Evolutionary conservation across 768 basidiomycete genomes (phyloP).

Genomic region (Coprinopsis marcescibilis): DNA sequence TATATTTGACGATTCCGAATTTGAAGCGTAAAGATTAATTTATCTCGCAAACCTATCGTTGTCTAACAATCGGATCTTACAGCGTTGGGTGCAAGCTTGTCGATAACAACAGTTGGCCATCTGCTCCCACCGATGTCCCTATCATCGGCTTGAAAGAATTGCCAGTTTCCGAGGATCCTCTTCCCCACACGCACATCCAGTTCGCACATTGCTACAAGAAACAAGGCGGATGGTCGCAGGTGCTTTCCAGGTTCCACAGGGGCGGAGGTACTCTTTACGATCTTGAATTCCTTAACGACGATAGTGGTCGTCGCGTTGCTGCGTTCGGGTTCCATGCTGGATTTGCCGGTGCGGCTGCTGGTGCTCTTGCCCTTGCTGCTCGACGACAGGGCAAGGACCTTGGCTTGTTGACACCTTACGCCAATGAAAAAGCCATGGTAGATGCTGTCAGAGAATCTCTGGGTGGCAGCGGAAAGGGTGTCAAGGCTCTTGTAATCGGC

Average conservation of each 20-base stretch:
- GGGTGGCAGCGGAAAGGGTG: conserved; percentile 61
- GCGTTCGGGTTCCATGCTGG: conserved; percentile 99
- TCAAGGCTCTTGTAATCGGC: conserved; percentile 91
- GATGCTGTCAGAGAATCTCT: conserved; percentile 58
- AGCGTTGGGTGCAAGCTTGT: conserved; percentile 91
- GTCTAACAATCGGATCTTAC: conserved; percentile 22
- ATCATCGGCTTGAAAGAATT: conserved; percentile 98
- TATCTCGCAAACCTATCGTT: conserved; percentile 2
- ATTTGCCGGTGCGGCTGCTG: conserved; percentile 95
- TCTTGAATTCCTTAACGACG: conserved; percentile 90
- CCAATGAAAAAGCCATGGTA: conserved; percentile 83
- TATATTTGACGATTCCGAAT: conserved; percentile 92
- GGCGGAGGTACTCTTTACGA: conserved; percentile 90
- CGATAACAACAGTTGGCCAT: conserved; percentile 84
- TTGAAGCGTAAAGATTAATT: conserved; percentile 71
- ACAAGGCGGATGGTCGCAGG: conserved; percentile 86
- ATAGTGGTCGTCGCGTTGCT: conserved; percentile 81
- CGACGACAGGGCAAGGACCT: conserved; percentile 55
- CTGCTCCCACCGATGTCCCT: conserved; percentile 63
- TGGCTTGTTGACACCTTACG: conserved; percentile 72
- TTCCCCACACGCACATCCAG: conserved; percentile 94
- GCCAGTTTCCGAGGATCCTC: conserved; percentile 71
- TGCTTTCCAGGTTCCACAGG: conserved; percentile 78
- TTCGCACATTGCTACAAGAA: conserved; percentile 98
- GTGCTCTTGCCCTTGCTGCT: conserved; percentile 74